A percentile compares a stretch with the other conserved stretches of the same genome.
phyloP scores from a whole-genome alignment of 2,329 filamentous ascomycete genomes.

The Paecilomyces sp. region DNA sequence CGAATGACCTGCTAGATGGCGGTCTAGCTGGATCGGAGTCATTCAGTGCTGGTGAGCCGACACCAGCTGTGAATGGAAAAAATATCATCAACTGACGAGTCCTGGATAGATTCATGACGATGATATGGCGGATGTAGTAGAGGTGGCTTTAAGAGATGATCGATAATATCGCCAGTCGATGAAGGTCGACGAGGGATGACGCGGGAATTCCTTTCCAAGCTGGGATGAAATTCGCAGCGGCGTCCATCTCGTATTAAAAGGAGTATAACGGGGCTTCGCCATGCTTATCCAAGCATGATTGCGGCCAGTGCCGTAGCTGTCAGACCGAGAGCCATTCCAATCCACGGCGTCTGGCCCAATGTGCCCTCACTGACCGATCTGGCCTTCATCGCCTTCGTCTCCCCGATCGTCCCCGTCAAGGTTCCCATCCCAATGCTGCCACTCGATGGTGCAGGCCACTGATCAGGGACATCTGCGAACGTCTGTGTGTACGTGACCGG shows the following conservation, averaged over 20 bases:
- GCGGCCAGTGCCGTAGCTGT: conserved; percentile 32
- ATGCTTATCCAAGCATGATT: conserved; percentile 28
- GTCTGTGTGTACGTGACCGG: conserved; percentile 18
- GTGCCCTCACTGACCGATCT: conserved; percentile 25
- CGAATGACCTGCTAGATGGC: neutral
- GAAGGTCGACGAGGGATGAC: neutral
- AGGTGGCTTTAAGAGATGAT: neutral
- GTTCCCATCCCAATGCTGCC: conserved; percentile 26
- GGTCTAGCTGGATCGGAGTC: neutral
- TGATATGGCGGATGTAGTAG: neutral
- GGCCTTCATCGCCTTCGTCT: conserved; percentile 18
- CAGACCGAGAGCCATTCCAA: conserved; percentile 34
- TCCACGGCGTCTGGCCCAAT: conserved; percentile 33
- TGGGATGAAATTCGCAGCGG: neutral
- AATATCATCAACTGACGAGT: neutral
- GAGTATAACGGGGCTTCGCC: neutral
- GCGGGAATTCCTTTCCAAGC: neutral
- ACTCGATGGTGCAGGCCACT: conserved; percentile 19
- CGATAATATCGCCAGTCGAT: neutral
- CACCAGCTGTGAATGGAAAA: neutral
- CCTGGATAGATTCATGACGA: neutral
- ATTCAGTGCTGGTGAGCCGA: neutral
- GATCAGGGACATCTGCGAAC: conserved; percentile 20
- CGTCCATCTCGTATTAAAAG: neutral
- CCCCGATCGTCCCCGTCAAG: conserved; percentile 11